Base-by-base conservation (phyloP, 805 yeast species). In the Yarrowia divulgata region DNA sequence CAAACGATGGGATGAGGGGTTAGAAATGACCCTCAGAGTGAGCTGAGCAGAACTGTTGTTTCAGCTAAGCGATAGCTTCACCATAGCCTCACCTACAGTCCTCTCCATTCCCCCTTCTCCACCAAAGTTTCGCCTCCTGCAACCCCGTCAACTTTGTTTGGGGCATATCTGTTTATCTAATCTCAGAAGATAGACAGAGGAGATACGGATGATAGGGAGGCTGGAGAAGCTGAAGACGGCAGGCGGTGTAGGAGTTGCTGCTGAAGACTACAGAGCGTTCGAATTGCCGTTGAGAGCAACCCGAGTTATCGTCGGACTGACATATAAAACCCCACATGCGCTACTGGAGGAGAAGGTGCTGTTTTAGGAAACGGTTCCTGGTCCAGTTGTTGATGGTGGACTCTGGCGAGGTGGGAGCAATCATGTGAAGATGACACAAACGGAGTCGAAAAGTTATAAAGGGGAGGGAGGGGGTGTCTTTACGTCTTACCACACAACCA, bases 281-380 rank as follows among this genome's bases (percentile, higher is more conserved):
- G n/a, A n/a, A n/a, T n/a, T n/a, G n/a, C n/a, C n/a, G n/a, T n/a
- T n/a, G n/a, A n/a, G n/a, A n/a, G n/a, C n/a, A n/a, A n/a, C n/a
- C n/a, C n/a, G n/a, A n/a, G n/a, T n/a, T n/a, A n/a, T n/a, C n/a
- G n/a, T n/a, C n/a, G n/a, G n/a, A n/a, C n/a, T n/a, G 29, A 23
- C 29, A 23, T 12, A n/a, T n/a, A n/a, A n/a, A n/a, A n/a, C 39
- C 55, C 39, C 54, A 48, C 54, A n/a, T 34, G 54, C 19, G 57
- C 57, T 29, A 50, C 40, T 50, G n/a, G 16, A 3, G 3, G 29
- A 23, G 29, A 2, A 23, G 29, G 34, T 54, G 23, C 60, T 54
- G 29, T 8, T 54, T 54, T 54, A 54, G 60, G 60, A 54, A 54
- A 39, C 45, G 45, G 60, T 19, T 54, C 60, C 60, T 54, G 60